Evolutionary conservation across 768 basidiomycete species (phyloP).

Genomic region (Psilocybe tampanensis): DNA sequence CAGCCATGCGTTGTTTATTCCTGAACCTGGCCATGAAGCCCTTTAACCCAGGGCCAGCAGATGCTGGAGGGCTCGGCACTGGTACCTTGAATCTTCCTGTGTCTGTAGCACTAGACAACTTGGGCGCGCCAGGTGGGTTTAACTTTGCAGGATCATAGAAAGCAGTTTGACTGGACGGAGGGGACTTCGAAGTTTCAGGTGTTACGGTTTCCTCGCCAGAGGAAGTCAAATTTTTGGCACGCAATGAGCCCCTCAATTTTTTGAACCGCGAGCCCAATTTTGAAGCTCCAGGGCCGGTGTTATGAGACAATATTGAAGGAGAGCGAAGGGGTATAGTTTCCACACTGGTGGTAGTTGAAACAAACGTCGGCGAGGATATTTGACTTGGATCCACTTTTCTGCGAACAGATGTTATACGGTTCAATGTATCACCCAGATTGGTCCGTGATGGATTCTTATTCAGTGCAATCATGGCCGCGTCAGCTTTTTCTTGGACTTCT

Average conservation of each 20-base stretch:
- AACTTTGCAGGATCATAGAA: slow-evolving; percentile 45
- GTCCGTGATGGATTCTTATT: slow-evolving; percentile 50
- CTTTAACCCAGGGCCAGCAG: slow-evolving; percentile 72
- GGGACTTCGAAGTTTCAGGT: slow-evolving; percentile 39
- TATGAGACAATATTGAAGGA: slow-evolving; percentile 48
- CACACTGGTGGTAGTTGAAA: slow-evolving; percentile 70
- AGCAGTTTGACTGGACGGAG: slow-evolving; percentile 37
- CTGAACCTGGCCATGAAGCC: slow-evolving; percentile 84
- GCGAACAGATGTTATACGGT: slow-evolving; percentile 43
- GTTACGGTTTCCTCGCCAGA: slow-evolving; percentile 53
- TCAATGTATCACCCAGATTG: slow-evolving; percentile 42
- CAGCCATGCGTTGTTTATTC: slow-evolving; percentile 44
- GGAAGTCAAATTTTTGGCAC: slow-evolving; percentile 45
- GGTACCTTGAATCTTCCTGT: slow-evolving; percentile 54
- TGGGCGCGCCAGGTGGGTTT: slow-evolving; percentile 33
- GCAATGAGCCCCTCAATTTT: slow-evolving; percentile 68
- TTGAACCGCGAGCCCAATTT: slow-evolving; percentile 77
- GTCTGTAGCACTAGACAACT: slow-evolving; percentile 51
- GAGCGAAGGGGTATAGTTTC: slow-evolving; percentile 66
- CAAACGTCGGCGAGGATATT: slow-evolving; percentile 65
- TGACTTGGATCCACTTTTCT: slow-evolving; percentile 63
- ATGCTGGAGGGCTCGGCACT: slow-evolving; percentile 65
- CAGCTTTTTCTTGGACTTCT: slow-evolving; percentile 69
- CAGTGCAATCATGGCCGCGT: slow-evolving; percentile 66
- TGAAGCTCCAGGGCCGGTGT: slow-evolving; percentile 39